Conservation (phyloP, 1,284 basidiomycete species). For the Melanopsichium pennsylvanicum region DNA sequence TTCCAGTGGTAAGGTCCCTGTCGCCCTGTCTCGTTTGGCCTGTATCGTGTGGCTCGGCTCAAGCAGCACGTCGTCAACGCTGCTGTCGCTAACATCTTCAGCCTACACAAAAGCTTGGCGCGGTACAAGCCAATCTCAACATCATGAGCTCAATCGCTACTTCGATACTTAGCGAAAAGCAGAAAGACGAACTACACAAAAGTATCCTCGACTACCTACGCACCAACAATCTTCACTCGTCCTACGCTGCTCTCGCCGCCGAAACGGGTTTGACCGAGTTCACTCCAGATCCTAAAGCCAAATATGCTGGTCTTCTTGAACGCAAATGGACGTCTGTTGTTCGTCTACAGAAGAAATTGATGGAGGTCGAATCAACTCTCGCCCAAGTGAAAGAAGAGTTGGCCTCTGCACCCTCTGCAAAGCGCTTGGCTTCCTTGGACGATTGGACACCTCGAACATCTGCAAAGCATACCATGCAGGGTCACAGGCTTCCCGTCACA, state of each 20-base stretch:
- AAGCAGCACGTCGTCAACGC: too few relatives aligned
- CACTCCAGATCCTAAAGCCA: slow-evolving; percentile 80
- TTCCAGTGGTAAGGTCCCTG: too few relatives aligned
- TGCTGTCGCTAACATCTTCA: too few relatives aligned
- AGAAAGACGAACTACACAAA: slow-evolving; percentile 86
- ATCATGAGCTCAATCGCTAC: slow-evolving; percentile 46
- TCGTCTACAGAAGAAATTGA: slow-evolving; percentile 82
- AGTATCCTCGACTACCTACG: slow-evolving; percentile 85
- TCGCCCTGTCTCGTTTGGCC: too few relatives aligned
- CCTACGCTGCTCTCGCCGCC: slow-evolving; percentile 74
- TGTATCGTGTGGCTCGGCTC: too few relatives aligned
- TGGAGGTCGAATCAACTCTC: slow-evolving; percentile 80
- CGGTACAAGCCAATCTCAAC: not conserved
- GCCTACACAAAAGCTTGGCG: too few relatives aligned
- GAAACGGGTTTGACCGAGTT: slow-evolving; percentile 73
- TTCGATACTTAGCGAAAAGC: slow-evolving; percentile 74
- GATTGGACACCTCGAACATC: slow-evolving; percentile 86
- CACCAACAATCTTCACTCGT: slow-evolving; percentile 73
- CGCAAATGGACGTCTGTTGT: slow-evolving; percentile 97
- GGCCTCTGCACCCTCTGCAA: slow-evolving; percentile 70
- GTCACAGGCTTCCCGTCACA: slow-evolving; percentile 80
- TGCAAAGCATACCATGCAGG: slow-evolving; percentile 78
- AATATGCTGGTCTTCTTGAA: slow-evolving; percentile 82
- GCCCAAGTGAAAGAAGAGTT: slow-evolving; percentile 80
- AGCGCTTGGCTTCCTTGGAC: slow-evolving; percentile 74